Base-by-base conservation (phyloP, 495 filamentous ascomycete genomes). In the Amniculicola lignicola region DNA sequence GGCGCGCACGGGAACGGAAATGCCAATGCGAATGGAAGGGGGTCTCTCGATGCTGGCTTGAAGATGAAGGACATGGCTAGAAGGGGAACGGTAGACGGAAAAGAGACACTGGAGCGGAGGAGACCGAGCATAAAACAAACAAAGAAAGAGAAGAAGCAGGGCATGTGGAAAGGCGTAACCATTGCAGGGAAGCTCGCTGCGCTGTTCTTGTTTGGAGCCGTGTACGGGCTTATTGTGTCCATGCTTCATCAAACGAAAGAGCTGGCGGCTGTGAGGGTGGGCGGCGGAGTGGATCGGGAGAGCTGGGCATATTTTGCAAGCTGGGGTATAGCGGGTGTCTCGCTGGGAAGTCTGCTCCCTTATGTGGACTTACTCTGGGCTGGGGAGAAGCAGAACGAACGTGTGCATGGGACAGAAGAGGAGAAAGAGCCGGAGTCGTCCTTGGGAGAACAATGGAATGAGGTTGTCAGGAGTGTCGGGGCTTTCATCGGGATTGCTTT, bases 401-500 rank as follows among this genome's bases (percentile, higher is more conserved):
- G 65, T 36, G 43, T 31, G 9, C 47, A 48, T 16, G 38, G 39
- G 19, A 22, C 16, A 24, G 42, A 15, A 43, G 35, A 29, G 38
- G 19, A 67, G 64, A 18, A 41, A 39, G n/a, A 61, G 39, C 11
- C 47, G 45, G 29, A 69, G 68, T 37, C 53, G 53, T 40, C 45
- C 14, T 22, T 57, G 5, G 76, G 74, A n/a, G 76, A 79, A 1
- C 87, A 89, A 55, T 96, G 89, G 91, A 83, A 84, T 35, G 80
- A 86, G 25, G 86, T 87, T 9, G 82, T 96, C 16, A 77, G 93
- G 49, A 88, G 90, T 55, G 83, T 97, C 36, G 94, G 93, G 31
- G 90, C 89, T 14, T 96, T 98, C 71, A 83, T 96, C 21, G 93
- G 93, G 11, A 93, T 98, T 69, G 90, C 90, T 16, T 97, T 95